Base-by-base conservation (phyloP, 495 filamentous ascomycete genomes). In the Penicillium turbatum region DNA sequence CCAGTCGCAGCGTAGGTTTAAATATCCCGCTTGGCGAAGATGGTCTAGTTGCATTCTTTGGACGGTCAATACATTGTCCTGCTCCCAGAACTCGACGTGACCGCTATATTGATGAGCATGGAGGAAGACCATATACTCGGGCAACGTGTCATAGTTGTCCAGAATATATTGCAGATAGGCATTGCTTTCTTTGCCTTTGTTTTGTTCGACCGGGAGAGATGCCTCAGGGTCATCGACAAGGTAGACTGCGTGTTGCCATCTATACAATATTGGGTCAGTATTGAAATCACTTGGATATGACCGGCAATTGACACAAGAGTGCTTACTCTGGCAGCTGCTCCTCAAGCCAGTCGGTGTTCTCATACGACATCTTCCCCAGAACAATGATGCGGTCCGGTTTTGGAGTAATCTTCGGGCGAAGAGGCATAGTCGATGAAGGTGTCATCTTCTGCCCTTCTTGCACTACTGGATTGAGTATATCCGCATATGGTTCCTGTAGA, bases 221-320 rank as follows among this genome's bases (percentile, higher is more conserved):
- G 81, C 76, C 1, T 62, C 65, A 36, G 73, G 76, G 50, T 81
- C 78, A 62, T 89, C 81, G 43, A 80, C 82, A 24, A 76, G 74
- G 63, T 89, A 89, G 36, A 86, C 67, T 48, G 73, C 73, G 31
- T 63, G 60, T 36, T 70, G 67, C 74, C 74, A 78, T 55, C 75
- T 79, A 44, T 4, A 21, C 9, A 2, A 15, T 15, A 29, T 17
- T 27, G 24, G 43, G 44, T 50, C 45, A 57, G 52, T 6, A 17
- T 12, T 13, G 11, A 13, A 15, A 7, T 4, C 17, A 17, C 3
- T 31, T 26, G 13, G 16, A 2, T 11, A 29, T 38, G 4, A 51
- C 36, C 17, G 1, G 16, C 7, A n/a, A 37, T 8, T 24, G n/a
- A 13, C 12, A 1, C 9, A 12, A 2, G 11, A 26, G 16, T 11